These are phyloP conservation scores for Hansenula lynferdii DNA, from an alignment of 1,139 yeast species.

Conservation along the genomic window DNA sequence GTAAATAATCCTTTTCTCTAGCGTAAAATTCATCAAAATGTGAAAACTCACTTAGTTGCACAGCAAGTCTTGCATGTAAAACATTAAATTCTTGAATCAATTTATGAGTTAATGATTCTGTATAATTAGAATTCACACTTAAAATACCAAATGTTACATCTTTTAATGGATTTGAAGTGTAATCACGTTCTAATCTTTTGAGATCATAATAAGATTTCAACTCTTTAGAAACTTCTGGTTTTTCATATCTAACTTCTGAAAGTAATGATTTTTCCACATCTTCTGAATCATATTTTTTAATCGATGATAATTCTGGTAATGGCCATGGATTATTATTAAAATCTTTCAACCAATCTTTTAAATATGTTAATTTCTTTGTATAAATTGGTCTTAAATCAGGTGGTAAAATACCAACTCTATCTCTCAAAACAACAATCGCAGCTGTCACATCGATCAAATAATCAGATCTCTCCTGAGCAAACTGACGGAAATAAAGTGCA, in stretches of 20 bases:
- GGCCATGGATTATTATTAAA: constrained; percentile 57
- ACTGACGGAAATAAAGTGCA: constrained; percentile 37
- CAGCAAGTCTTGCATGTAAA: constrained; percentile 22
- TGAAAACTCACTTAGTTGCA: constrained; percentile 24
- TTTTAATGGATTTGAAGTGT: constrained; percentile 60
- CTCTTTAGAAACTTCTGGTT: constrained; percentile 24
- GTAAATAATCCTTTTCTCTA: constrained; percentile 21
- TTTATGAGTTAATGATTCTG: constrained; percentile 43
- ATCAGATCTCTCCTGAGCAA: constrained; percentile 32
- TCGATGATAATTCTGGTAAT: constrained; percentile 64
- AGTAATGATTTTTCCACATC: constrained; percentile 79
- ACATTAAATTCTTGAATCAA: constrained; percentile 38
- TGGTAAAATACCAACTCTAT: constrained; percentile 79
- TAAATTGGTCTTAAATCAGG: constrained; percentile 76
- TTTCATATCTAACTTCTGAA: constrained; percentile 67
- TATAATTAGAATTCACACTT: constrained; percentile 29
- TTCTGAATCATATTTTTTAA: constrained; percentile 56
- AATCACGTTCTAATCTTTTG: constrained; percentile 66
- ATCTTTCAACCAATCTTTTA: constrained; percentile 56
- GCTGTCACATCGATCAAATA: constrained; percentile 69
- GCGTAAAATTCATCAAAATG: constrained; percentile 20
- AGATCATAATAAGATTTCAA: constrained; percentile 44
- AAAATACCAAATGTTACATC: constrained; percentile 60
- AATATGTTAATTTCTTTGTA: constrained; percentile 57
- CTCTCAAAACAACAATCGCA: constrained; percentile 78